Base-by-base conservation (phyloP, 768 basidiomycete species). In the Pleurotus pulmonarius region DNA sequence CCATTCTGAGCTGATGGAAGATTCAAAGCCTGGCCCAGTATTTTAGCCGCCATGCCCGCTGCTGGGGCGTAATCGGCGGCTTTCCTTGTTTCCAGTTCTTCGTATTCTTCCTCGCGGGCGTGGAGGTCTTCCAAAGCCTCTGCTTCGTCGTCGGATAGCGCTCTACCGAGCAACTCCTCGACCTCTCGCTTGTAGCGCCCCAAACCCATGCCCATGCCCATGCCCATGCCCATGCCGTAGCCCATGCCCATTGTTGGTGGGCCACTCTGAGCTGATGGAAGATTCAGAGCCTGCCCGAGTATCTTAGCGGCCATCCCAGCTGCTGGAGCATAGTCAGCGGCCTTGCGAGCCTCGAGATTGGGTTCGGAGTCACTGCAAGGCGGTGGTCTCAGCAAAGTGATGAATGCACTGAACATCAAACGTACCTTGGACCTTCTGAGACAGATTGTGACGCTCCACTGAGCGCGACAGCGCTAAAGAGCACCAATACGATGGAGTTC, bases 51-150 rank as follows among this genome's bases (percentile, higher is more conserved):
- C 29, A 51, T 37, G 8, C 34, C 34, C 7, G 34, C 34, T 16
- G 49, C 49, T 20, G 49, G 49, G 15, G 49, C 49, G 18, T 51
- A 51, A 20, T 51, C 49, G 20, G 34, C 49, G 8, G 49, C 49
- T 38, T 51, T 41, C 11, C 49, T 34, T 8, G 49, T 29, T 43
- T 37, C 18, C 6, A 52, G 37, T 38, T 39, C 37, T 13, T 49
- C 26, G 22, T 15, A 24, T 18, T 52, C 49, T 15, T 52, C 49
- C n/a, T 15, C 48, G 1, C 49, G 34, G 2, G 49, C n/a, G 4
- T 43, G 41, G 6, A 43, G 18, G 12, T 18, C 41, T 18, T 52
- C 38, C 49, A 52, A 22, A 3, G 40, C 49, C n/a, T 20, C 22
- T 13, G 38, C 22, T 40, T 52, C 38, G 20, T 52, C 37, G 37